Evolutionary conservation across 2,329 filamentous ascomycete species (phyloP), one percentile per base, ranked within the genome.

Genomic region (Endothia cerciana): DNA sequence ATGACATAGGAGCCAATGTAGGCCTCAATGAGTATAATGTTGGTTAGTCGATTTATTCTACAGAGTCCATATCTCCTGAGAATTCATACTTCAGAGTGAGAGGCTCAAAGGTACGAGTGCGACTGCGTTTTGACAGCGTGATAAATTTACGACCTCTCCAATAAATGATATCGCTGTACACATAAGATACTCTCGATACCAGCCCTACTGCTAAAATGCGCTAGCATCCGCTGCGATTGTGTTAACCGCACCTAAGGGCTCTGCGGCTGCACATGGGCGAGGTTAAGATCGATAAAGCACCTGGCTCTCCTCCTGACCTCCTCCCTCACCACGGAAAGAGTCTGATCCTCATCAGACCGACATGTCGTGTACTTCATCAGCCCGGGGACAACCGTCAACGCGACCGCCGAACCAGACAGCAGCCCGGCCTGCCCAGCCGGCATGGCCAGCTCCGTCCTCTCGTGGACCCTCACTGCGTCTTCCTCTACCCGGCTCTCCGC

Each of bases 271-370:
- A n/a, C 33, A n/a, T 53, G 30, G 13, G 36, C 19, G 2, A 58
- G 5, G 11, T n/a, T 28, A 36, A 63, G 30, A 13, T 63, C 61
- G 11, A 63, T 36, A 15, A 63, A 49, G 25, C 61, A 63, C 61
- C 38, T 63, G 40, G 61, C 61, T 25, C 19, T 56, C 28, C 55
- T 36, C 40, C 51, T 56, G 4, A 58, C n/a, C 30, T 19, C 40
- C 17, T 47, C 38, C 11, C 11, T 25, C 13, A 58, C 40, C n/a
- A 25, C 25, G 4, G 61, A 47, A 1, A 47, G 28, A 2, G 10
- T 28, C n/a, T 19, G 41, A 19, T 57, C 43, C 10, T 47, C 13
- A 4, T 19, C 36, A 3, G 36, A 58, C 3, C 36, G 55, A n/a
- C 10, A 3, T 5, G 28, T 25, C 17, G n/a, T 25, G 15, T 63